Percentiles rank a stretch among this genome's conserved stretches.
Conservation (phyloP, 2,329 filamentous ascomycete genomes). For the Penicillium sp. region DNA sequence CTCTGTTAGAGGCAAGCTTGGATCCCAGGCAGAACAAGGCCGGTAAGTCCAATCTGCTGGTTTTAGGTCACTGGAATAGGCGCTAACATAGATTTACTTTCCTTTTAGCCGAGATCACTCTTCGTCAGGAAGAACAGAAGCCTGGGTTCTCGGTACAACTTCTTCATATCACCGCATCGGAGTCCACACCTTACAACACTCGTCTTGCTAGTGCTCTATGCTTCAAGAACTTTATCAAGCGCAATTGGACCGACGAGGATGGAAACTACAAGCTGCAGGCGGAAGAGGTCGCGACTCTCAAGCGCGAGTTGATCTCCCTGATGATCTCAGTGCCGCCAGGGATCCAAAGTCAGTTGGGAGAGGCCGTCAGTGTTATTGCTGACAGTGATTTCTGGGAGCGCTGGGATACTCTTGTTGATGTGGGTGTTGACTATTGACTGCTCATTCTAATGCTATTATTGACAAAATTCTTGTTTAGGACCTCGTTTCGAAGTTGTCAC, state of each 20-base stretch:
- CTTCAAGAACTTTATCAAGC: constrained; percentile 98
- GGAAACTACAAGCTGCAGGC: constrained; percentile 83
- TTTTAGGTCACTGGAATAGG: background rate
- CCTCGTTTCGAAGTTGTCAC: constrained; percentile 79
- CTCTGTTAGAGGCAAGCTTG: constrained; percentile 81
- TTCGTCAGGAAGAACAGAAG: constrained; percentile 75
- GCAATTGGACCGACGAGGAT: constrained; percentile 94
- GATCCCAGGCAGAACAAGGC: constrained; percentile 84
- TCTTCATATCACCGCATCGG: constrained; percentile 82
- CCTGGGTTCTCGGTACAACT: constrained; percentile 83
- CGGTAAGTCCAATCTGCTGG: constrained; percentile 55
- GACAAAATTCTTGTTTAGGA: constrained; percentile 52
- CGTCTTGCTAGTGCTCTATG: constrained; percentile 83
- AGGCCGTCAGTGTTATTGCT: constrained; percentile 94
- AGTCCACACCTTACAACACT: constrained; percentile 68
- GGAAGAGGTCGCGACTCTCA: constrained; percentile 84
- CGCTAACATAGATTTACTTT: constrained; percentile 2
- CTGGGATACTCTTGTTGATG: constrained; percentile 93
- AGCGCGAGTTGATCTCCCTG: constrained; percentile 87
- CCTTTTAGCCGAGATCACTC: constrained; percentile 68
- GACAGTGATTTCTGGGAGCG: constrained; percentile 95
- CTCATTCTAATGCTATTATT: background rate
- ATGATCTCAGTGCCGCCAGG: constrained; percentile 89
- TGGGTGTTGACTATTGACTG: constrained; percentile 38
- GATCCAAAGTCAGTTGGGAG: constrained; percentile 90